Base-by-base conservation (phyloP, 352 stramenopile species). In the Globisporangium paroecandrum region DNA sequence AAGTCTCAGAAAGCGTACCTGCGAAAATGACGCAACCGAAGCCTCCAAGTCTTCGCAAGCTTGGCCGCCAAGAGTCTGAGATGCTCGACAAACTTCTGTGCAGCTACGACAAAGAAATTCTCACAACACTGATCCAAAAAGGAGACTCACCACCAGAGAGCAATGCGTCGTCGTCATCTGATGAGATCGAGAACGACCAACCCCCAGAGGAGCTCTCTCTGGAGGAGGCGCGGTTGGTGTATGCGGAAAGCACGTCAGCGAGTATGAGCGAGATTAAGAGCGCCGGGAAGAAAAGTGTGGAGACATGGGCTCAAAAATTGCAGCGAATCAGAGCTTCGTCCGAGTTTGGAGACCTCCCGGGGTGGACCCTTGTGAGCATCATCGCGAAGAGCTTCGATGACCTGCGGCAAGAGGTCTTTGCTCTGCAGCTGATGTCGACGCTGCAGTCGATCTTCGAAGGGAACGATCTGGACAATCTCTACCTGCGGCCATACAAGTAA, bases 331-430 rank as follows among this genome's bases (percentile, higher is more conserved):
- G 69, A 22, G 27, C 36, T 4, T 24, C 34, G 32, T 80, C 76
- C 2, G 56, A 72, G 27, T 72, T 73, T 27, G 53, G 71, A 20
- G 20, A 65, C 8, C 27, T 78, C 10, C 62, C 66, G 13, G 76
- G 76, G 5, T 82, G 76, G 76, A 75, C 60, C 8, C 64, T 82
- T 8, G 64, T 77, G 20, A 76, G 70, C 20, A 57, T 82, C n/a
- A 80, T 82, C 58, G 71, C 74, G 5, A 82, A 82, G 51, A 82
- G 73, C 62, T 72, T 77, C 27, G 76, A 82, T 53, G 76, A 82
- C 27, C 12, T 82, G 43, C 70, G 76, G 2, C 76, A 82, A 24
- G 75, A 80, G 46, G 69, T 79, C 22, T 81, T 82, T 58, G 75
- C 73, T 13, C 65, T 81, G 51, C 75, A 81, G 54, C 58, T 81